Evolutionary conservation across 306 rosid species (phyloP).

Genomic region (Quillaja saponaria): DNA sequence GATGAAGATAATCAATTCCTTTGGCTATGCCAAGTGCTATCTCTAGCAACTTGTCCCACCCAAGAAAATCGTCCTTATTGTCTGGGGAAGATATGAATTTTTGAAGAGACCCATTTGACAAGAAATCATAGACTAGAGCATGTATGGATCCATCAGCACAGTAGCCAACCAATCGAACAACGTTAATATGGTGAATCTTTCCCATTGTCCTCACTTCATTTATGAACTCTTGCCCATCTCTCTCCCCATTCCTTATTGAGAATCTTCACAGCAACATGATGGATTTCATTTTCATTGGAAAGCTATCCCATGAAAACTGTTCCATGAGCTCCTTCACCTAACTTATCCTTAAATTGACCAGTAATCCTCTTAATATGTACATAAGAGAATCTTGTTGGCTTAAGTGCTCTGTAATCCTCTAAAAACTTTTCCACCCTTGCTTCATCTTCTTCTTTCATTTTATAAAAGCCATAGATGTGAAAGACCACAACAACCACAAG

Average conservation of each 20-base stretch:
- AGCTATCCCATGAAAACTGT: background rate
- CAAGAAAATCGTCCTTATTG: conserved; percentile 20
- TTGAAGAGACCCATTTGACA: conserved; percentile 37
- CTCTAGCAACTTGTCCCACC: conserved; percentile 36
- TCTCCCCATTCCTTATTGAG: background rate
- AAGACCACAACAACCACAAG: background rate
- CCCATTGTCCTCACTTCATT: conserved; percentile 1
- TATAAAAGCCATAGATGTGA: background rate
- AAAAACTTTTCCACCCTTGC: conserved; percentile 33
- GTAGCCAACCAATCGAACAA: conserved; percentile 22
- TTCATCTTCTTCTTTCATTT: conserved; percentile 28
- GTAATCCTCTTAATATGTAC: conserved; percentile 43
- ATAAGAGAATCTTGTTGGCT: conserved; percentile 41
- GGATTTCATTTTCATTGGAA: background rate
- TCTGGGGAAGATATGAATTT: conserved; percentile 21
- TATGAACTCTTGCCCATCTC: background rate
- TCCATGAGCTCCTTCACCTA: conserved; percentile 6
- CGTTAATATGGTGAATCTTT: background rate
- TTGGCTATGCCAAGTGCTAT: conserved; percentile 37
- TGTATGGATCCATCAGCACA: conserved; percentile 32
- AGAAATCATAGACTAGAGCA: conserved; percentile 34
- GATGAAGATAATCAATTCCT: conserved; percentile 39
- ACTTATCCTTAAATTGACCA: background rate
- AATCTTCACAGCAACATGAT: background rate
- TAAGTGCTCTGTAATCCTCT: conserved; percentile 35